phyloP scores from a whole-genome alignment of 1,139 yeast genomes.

The Kazachstania sp. region DNA sequence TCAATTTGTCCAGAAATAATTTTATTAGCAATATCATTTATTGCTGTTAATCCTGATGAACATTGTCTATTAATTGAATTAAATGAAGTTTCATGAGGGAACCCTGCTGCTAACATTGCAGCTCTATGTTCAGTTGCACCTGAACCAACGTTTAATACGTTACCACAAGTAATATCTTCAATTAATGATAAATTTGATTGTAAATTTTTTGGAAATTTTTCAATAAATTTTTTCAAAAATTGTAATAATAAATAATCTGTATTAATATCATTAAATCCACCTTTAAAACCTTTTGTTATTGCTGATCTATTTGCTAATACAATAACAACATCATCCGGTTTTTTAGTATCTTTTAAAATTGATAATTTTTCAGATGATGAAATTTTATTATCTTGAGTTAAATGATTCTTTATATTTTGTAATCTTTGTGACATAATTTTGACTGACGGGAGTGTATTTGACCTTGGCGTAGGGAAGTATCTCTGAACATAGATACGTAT shows the following conservation, averaged over 20 bases:
- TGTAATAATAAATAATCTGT: conserved; percentile 49
- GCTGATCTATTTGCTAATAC: conserved; percentile 88
- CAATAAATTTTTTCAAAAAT: conserved; percentile 54
- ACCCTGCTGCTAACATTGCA: conserved; percentile 66
- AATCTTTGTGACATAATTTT: conserved; percentile 41
- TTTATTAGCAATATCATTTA: conserved; percentile 82
- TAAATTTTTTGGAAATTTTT: conserved; percentile 34
- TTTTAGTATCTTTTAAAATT: conserved; percentile 39
- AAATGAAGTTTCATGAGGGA: conserved; percentile 67
- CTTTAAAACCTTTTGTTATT: conserved; percentile 76
- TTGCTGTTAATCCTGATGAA: conserved; percentile 87
- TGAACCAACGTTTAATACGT: conserved; percentile 82
- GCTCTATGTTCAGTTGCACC: conserved; percentile 92
- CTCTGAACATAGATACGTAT: too few relatives aligned
- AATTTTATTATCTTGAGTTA: conserved; percentile 15
- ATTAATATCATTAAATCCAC: conserved; percentile 31
- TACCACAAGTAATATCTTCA: conserved; percentile 82
- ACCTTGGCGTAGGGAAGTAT: too few relatives aligned
- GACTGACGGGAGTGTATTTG: too few relatives aligned
- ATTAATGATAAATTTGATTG: conserved; percentile 56
- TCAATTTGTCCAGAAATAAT: conserved; percentile 81
- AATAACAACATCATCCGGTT: conserved; percentile 79
- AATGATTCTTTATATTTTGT: conserved; percentile 49
- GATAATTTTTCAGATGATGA: background rate
- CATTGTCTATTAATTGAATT: conserved; percentile 87